Conservation (phyloP, 768 basidiomycete genomes). For the Mycena crocata region DNA sequence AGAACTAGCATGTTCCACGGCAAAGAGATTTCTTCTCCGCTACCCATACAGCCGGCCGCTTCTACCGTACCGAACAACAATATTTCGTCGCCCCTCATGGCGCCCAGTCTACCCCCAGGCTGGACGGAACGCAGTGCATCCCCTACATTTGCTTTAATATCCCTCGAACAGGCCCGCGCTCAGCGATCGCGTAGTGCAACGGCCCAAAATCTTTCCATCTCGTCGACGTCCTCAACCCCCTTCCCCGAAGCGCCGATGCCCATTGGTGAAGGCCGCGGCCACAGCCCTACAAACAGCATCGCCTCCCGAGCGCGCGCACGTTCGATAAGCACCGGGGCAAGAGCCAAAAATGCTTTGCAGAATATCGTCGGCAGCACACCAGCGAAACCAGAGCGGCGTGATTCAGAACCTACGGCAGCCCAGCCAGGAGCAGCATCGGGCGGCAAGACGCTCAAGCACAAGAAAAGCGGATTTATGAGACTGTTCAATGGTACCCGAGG, state of each 20-base stretch:
- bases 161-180: conserved; percentile 83
- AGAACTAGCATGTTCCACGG: conserved; percentile 54
- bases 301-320: conserved; percentile 58
- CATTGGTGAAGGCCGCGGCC: conserved; percentile 41
- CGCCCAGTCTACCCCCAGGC: conserved; percentile 50
- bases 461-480: conserved; percentile 86
- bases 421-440: conserved; percentile 38
- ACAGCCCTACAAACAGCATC: conserved; percentile 35
- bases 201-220: conserved; percentile 43
- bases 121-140: conserved; percentile 62
- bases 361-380: conserved; percentile 52
- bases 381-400: conserved; percentile 54
- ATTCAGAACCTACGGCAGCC: conserved; percentile 48
- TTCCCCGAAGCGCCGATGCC: conserved; percentile 48
- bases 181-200: conserved; percentile 71
- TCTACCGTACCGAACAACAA: conserved; percentile 41
- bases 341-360: conserved; percentile 61
- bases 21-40: conserved; percentile 69
- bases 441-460: conserved; percentile 72
- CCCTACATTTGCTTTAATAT: conserved; percentile 74
- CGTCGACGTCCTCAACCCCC: conserved; percentile 41
- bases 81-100: conserved; percentile 41
- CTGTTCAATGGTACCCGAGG: conserved; percentile 70
- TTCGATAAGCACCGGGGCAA: conserved; percentile 71
- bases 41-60: conserved; percentile 49